phyloP scores from a whole-genome alignment of 257 asterid species.

The Lycium barbarum region DNA sequence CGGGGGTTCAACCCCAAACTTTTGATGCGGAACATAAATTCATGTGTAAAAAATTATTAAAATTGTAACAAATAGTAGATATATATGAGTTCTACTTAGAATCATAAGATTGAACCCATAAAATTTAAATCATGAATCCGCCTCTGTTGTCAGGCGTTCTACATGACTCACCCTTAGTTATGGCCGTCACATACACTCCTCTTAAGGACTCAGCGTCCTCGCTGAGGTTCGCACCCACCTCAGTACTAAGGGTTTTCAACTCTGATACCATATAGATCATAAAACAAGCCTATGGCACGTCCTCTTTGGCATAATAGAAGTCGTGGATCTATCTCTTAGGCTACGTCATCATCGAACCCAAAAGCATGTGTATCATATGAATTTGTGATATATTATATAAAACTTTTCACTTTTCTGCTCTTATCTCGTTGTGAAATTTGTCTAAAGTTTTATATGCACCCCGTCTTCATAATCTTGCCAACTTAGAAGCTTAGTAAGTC shows the following conservation, averaged over 20 bases:
- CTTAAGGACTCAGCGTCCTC: not conserved
- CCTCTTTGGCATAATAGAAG: not conserved
- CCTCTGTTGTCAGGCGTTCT: not conserved
- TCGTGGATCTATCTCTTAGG: not conserved
- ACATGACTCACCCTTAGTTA: not conserved
- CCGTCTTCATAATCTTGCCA: not conserved
- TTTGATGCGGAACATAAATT: too few species aligned
- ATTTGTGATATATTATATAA: not conserved
- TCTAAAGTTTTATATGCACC: not conserved
- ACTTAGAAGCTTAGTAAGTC: not conserved
- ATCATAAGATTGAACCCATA: too few species aligned
- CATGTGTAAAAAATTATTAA: too few species aligned
- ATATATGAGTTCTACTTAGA: too few species aligned
- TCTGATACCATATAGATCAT: not conserved
- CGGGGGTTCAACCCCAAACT: too few species aligned
- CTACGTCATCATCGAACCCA: not conserved
- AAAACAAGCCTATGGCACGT: not conserved
- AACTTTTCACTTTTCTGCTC: too few species aligned
- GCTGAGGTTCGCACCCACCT: not conserved
- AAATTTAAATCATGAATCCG: too few species aligned
- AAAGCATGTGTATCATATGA: not conserved
- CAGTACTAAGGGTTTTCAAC: not conserved
- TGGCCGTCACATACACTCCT: not conserved
- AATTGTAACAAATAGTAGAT: too few species aligned
- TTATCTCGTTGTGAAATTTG: not conserved